Evolutionary conservation across 495 filamentous ascomycete genomes (phyloP).

Genomic region (Penicillium macrosclerotiorum): DNA sequence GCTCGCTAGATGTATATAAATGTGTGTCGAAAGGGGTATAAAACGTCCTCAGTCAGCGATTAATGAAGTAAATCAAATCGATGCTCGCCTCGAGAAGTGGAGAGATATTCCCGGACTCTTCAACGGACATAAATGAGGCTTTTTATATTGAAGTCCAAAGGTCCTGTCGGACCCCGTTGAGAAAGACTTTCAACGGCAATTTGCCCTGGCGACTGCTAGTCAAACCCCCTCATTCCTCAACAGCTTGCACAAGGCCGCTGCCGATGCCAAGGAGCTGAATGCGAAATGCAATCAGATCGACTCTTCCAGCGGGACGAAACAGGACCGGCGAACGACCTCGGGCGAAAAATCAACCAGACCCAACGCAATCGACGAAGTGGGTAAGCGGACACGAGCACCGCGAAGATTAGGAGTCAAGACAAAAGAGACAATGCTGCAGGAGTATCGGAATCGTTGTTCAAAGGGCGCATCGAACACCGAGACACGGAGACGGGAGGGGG

Average conservation of each 20-base stretch:
- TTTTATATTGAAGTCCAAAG: neutral
- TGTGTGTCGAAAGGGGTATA: too few species aligned
- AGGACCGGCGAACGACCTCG: conserved; percentile 22
- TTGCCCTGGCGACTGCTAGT: neutral
- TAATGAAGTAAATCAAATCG: neutral
- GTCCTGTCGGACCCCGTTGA: neutral
- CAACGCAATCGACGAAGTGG: conserved; percentile 13
- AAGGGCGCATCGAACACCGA: conserved; percentile 3
- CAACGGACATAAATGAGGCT: neutral
- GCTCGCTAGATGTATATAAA: too few species aligned
- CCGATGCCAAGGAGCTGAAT: neutral
- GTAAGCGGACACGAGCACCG: conserved; percentile 2
- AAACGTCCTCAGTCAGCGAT: too few species aligned
- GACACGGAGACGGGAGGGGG: conserved; percentile 5
- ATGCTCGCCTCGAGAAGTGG: neutral
- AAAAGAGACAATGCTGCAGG: neutral
- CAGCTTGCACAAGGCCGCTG: conserved; percentile 6
- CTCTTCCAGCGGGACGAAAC: conserved; percentile 15
- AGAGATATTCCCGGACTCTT: neutral
- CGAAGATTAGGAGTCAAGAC: neutral
- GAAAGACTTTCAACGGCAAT: conserved; percentile 10
- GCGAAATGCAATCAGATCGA: conserved; percentile 22
- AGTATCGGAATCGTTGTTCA: conserved; percentile 7
- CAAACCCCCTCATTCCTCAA: too few species aligned
- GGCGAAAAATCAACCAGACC: conserved; percentile 15